phyloP scores from a whole-genome alignment of 1,284 basidiomycete genomes.

The Marasmius sp. region DNA sequence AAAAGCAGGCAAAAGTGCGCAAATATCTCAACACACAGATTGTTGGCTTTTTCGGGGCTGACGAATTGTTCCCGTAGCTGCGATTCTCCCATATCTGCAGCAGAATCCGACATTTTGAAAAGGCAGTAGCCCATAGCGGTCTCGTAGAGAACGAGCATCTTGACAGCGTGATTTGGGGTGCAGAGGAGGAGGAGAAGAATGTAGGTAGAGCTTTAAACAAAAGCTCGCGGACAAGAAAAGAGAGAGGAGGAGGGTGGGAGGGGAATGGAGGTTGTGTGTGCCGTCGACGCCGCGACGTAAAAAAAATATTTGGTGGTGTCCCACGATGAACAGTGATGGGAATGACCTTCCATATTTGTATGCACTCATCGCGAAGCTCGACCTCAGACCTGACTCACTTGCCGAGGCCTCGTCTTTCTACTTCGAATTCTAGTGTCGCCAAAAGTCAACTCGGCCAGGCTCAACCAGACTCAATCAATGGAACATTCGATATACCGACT shows the following conservation, averaged over 20 bases:
- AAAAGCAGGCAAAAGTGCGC: too few species aligned
- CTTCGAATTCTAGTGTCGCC: too few species aligned
- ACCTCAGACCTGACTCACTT: too few species aligned
- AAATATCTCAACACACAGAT: conserved; percentile 63
- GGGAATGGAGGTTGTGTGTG: conserved; percentile 4
- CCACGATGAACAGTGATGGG: neutral
- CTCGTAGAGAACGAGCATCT: conserved; percentile 84
- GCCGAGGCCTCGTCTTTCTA: too few species aligned
- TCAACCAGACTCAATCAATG: too few species aligned
- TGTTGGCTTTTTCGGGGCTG: conserved; percentile 87
- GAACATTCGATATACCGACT: too few species aligned
- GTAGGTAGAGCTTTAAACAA: neutral
- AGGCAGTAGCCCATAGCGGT: conserved; percentile 94
- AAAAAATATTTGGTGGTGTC: neutral
- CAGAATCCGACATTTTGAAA: conserved; percentile 92
- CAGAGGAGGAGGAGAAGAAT: conserved; percentile 2
- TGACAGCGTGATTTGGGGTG: conserved; percentile 22
- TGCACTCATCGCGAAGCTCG: too few species aligned
- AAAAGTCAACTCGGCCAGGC: too few species aligned
- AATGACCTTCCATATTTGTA: too few species aligned
- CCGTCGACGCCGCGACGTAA: conserved; percentile 9
- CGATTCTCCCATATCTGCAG: conserved; percentile 77
- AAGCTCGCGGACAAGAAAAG: neutral
- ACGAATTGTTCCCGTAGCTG: conserved; percentile 93
- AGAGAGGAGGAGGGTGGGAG: neutral